phyloP scores from a whole-genome alignment of 2,329 filamentous ascomycete genomes.

The Nigrospora osmanthi region DNA sequence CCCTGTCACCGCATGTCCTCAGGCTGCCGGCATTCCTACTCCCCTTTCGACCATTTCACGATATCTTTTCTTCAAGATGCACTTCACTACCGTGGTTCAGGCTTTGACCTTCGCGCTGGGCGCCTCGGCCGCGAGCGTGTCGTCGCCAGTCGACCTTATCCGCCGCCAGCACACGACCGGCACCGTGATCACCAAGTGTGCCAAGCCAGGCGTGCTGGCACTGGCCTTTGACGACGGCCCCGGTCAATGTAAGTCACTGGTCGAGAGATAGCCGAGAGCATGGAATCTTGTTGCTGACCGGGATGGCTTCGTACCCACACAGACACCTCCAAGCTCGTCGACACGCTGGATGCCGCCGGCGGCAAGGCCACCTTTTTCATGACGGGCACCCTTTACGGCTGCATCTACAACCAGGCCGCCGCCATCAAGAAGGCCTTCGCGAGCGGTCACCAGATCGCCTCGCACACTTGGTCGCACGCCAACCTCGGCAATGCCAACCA shows the following conservation, averaged over 20 bases:
- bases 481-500: slow-evolving; percentile 32
- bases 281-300: not conserved
- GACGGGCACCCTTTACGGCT: slow-evolving; percentile 41
- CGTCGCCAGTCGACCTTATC: slow-evolving; percentile 30
- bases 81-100: slow-evolving; percentile 13
- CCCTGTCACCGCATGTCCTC: too few species aligned
- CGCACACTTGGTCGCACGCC: slow-evolving; percentile 45
- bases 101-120: slow-evolving; percentile 16
- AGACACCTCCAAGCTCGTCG: slow-evolving; percentile 38
- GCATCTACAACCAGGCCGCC: slow-evolving; percentile 39
- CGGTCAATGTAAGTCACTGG: slow-evolving; percentile 23
- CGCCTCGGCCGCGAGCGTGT: slow-evolving; percentile 18
- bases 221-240: slow-evolving; percentile 49
- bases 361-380: slow-evolving; percentile 48
- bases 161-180: slow-evolving; percentile 31
- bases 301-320: not conserved
- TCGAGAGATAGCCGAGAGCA: too few species aligned
- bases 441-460: slow-evolving; percentile 44
- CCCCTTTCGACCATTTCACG: not conserved
- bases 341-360: slow-evolving; percentile 37
- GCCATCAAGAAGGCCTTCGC: slow-evolving; percentile 46
- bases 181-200: slow-evolving; percentile 36
- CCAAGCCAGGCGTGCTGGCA: slow-evolving; percentile 34
- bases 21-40: too few species aligned
- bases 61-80: slow-evolving; percentile 10